phyloP scores from a whole-genome alignment of 2,329 filamentous ascomycete species.

The Sporothrix euskadiensis region DNA sequence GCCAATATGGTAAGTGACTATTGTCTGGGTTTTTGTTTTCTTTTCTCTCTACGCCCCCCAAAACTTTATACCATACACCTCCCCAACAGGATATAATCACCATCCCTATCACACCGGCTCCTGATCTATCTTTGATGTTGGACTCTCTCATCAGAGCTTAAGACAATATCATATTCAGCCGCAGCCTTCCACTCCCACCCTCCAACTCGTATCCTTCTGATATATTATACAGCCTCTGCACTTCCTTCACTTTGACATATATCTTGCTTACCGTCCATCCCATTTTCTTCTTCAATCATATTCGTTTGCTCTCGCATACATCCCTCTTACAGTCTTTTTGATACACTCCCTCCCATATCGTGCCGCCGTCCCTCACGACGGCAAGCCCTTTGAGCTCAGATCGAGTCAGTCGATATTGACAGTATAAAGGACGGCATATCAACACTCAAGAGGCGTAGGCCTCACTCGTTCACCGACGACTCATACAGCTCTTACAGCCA shows the following conservation, averaged over 20 bases:
- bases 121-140: slow-evolving; percentile 13
- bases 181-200: background rate
- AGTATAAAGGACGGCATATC: slow-evolving; percentile 36
- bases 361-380: background rate
- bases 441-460: slow-evolving; percentile 48
- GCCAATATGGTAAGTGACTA: slow-evolving; percentile 52
- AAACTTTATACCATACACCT: background rate
- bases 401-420: slow-evolving; percentile 1
- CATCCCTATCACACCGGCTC: slow-evolving; percentile 22
- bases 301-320: background rate
- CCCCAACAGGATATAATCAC: background rate
- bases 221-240: background rate
- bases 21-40: slow-evolving; percentile 27
- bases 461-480: slow-evolving; percentile 43
- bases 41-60: background rate
- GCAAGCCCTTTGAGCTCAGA: background rate
- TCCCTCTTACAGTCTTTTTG: background rate
- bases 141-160: background rate
- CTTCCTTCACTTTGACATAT: background rate
- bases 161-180: slow-evolving; percentile 29
- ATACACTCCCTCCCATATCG: background rate
- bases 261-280: background rate
- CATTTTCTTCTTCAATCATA: background rate
- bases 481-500: slow-evolving; percentile 7
- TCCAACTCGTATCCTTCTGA: background rate